Evolutionary conservation across 2,329 filamentous ascomycete genomes (phyloP).

Genomic region (Fusarium equiseti): DNA sequence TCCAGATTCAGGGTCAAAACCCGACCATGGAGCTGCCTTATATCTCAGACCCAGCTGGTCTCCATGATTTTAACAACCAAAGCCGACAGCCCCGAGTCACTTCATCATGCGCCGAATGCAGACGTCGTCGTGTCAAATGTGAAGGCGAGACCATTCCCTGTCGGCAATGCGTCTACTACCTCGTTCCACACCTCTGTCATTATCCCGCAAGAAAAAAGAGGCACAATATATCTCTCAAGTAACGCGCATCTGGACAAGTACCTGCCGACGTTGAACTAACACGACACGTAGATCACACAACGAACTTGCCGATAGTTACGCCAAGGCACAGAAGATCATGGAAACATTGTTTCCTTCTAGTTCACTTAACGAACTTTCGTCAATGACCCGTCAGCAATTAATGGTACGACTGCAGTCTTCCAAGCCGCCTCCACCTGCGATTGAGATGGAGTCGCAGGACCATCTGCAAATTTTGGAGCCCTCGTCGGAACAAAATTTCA

Average conservation of each 20-base stretch:
- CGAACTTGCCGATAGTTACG: background rate
- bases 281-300: background rate
- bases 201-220: conserved; percentile 15
- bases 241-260: background rate
- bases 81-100: background rate
- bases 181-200: conserved; percentile 18
- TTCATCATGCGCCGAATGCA: conserved; percentile 24
- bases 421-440: background rate
- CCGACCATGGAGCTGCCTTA: background rate
- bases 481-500: background rate
- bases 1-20: background rate
- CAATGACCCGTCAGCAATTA: conserved; percentile 3
- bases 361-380: conserved; percentile 3
- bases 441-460: background rate
- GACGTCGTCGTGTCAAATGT: conserved; percentile 22
- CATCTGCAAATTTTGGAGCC: conserved; percentile 10
- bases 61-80: background rate
- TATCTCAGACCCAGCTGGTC: background rate
- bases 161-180: conserved; percentile 23
- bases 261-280: background rate
- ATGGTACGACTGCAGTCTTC: background rate
- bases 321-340: conserved; percentile 1
- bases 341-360: background rate
- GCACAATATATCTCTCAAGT: conserved; percentile 15
- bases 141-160: conserved; percentile 13